These are phyloP conservation scores for Melanopsichium pennsylvanicum DNA, from an alignment of 1,284 basidiomycete genomes.

Conservation along the genomic window DNA sequence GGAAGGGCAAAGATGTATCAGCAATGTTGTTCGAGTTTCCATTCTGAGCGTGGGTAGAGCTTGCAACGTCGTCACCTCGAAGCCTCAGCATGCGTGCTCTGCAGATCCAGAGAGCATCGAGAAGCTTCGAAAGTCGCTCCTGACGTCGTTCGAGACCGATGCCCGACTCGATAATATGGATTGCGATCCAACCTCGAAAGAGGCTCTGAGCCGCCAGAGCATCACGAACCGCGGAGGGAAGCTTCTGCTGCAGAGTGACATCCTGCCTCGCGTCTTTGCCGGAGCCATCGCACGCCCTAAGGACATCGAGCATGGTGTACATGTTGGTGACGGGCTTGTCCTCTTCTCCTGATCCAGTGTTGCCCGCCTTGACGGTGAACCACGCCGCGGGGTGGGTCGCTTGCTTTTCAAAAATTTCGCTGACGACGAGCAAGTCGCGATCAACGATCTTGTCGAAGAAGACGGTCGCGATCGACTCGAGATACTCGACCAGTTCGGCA, in stretches of 20 bases:
- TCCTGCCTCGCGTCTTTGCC: constrained; percentile 4
- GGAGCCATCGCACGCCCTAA: constrained; percentile 14
- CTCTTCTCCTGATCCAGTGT: constrained; percentile 26
- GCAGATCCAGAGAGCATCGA: constrained; percentile 60
- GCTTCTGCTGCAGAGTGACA: constrained; percentile 34
- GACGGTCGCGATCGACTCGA: constrained; percentile 58
- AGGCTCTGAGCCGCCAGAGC: constrained; percentile 56
- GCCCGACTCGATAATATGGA: constrained; percentile 58
- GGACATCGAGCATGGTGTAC: constrained; percentile 55
- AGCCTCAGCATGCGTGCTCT: constrained; percentile 54
- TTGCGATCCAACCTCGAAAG: constrained; percentile 58
- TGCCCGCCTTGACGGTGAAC: constrained; percentile 38
- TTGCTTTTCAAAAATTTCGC: constrained; percentile 55
- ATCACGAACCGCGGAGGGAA: constrained; percentile 52
- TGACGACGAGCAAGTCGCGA: constrained; percentile 52
- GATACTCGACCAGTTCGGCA: constrained; percentile 54
- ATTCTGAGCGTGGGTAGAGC: constrained; percentile 1
- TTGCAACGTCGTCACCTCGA: constrained; percentile 14
- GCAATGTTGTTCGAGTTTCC: constrained; percentile 1
- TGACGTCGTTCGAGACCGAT: constrained; percentile 56
- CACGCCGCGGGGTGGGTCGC: constrained; percentile 47
- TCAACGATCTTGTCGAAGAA: constrained; percentile 60
- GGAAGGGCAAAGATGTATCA: constrained; percentile 39
- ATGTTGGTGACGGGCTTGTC: constrained; percentile 54
- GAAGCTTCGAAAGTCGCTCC: constrained; percentile 50